Percentiles rank a stretch among this genome's conserved stretches.
Evolutionary conservation across 768 basidiomycete genomes (phyloP).

Genomic region (Hypsizygus marmoreus): DNA sequence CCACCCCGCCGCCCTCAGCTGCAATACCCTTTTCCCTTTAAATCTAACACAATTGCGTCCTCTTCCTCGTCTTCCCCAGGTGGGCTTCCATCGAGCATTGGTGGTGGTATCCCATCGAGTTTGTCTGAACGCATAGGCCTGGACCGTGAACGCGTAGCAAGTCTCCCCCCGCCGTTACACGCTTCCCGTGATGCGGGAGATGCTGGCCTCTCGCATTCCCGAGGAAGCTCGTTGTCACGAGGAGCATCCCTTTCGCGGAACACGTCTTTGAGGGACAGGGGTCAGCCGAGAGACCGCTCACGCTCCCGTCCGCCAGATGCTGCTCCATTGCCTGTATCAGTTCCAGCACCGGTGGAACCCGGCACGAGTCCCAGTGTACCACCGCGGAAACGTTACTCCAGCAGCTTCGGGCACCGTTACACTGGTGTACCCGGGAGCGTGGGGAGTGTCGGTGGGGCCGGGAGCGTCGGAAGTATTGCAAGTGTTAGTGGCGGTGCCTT

Average conservation of each 20-base stretch:
- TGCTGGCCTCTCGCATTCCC: constrained; percentile 3
- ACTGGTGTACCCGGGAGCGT: constrained; percentile 40
- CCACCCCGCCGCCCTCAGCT: constrained; percentile 6
- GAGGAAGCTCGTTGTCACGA: constrained; percentile 7
- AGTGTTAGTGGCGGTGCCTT: constrained; percentile 27
- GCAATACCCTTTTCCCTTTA: constrained; percentile 27
- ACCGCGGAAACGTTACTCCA: constrained; percentile 67
- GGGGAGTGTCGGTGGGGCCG: constrained; percentile 26
- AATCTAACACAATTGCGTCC: constrained; percentile 28
- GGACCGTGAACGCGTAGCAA: constrained; percentile 15
- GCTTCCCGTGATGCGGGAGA: not conserved
- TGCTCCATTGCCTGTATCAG: not conserved
- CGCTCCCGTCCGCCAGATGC: constrained; percentile 2
- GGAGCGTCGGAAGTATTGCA: constrained; percentile 8
- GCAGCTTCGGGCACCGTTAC: constrained; percentile 78
- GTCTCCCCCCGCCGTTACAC: constrained; percentile 8
- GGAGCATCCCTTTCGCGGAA: constrained; percentile 2
- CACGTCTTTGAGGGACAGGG: no score
- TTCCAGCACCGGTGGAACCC: constrained; percentile 1
- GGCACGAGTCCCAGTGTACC: constrained; percentile 1
- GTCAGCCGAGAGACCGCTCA: constrained; percentile 11
- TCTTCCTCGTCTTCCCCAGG: constrained; percentile 12
- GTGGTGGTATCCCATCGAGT: constrained; percentile 8
- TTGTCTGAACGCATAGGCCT: constrained; percentile 4
- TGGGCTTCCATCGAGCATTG: constrained; percentile 9